Evolutionary conservation across 169 alveolate genomes (phyloP), one percentile per base, ranked within the genome.

Genomic region (Plasmodium gonderi): DNA sequence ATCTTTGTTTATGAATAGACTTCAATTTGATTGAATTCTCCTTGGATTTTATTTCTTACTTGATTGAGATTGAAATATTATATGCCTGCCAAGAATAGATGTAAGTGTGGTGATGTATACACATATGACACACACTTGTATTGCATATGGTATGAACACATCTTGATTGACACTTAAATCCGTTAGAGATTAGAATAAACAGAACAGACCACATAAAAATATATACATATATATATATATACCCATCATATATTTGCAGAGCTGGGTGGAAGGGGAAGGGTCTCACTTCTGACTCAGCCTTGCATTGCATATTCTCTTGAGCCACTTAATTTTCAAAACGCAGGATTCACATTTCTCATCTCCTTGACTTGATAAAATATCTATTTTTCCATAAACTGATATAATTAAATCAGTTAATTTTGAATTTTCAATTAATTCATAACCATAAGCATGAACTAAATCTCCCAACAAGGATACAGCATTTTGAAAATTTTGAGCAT

Each of bases 331-430:
- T 90, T 90, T 90, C 9, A 68, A 78, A 90, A 90, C 94, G 23
- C 94, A 90, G 23, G 90, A 65, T 2, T 90, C 94, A 78, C 94
- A 90, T 65, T 90, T 90, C 80, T 76, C 91, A 90, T 90, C 94
- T 47, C 90, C 90, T 33, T 90, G 94, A 67, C 90, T 90, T 1
- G 94, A 90, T 51, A 90, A 67, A 3, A 90, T 78, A n/a, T 90
- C 94, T 38, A 90, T 78, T 77, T 90, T 90, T 26, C 94, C 94
- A 90, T 90, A 90, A 11, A 90, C 94, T 14, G 94, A 90, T 44
- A 90, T 67, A 69, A 90, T 78, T 72, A 90, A 77, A 78, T 90
- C 94, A 9, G 94, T 78, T 67, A 90, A 42, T 8, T 90, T 90
- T 2, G 94, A 64, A 77, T 90, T 90, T 78, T 90, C 94, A 2